Conservation (phyloP, 2,329 filamentous ascomycete species). For the Colletotrichum salicis region DNA sequence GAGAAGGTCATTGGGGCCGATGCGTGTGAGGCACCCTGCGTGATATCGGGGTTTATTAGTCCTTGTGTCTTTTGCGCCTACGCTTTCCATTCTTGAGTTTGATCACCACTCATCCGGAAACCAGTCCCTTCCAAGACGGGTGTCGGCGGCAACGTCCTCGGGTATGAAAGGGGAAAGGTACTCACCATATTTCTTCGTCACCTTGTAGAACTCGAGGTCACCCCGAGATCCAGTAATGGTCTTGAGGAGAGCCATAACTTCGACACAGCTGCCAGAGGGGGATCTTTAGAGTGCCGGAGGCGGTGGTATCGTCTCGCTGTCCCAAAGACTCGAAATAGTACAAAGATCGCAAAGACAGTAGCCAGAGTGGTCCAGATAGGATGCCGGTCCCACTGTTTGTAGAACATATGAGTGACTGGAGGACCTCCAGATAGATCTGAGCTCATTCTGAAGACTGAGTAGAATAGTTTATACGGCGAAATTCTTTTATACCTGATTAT, state of each 20-base stretch:
- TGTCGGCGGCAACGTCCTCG: too few relatives aligned
- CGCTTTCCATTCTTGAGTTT: too few relatives aligned
- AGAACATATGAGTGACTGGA: background rate
- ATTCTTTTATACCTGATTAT: too few relatives aligned
- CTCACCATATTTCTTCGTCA: conserved; percentile 48
- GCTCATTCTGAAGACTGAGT: background rate
- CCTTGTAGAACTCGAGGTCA: conserved; percentile 49
- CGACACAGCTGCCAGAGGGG: conserved; percentile 49
- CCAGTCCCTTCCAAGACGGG: too few relatives aligned
- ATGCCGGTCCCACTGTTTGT: background rate
- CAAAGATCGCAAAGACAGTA: conserved; percentile 19
- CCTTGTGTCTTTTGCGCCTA: too few relatives aligned
- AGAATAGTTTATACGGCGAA: background rate
- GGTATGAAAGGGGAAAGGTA: too few relatives aligned
- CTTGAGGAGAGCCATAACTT: conserved; percentile 52
- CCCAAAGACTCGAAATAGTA: conserved; percentile 22
- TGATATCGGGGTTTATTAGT: too few relatives aligned
- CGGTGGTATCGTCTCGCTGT: conserved; percentile 46
- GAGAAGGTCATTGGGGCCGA: conserved; percentile 36
- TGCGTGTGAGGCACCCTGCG: conserved; percentile 35
- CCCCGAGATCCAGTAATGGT: conserved; percentile 44
- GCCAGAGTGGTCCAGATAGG: background rate
- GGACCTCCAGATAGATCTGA: background rate
- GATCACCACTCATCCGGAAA: too few relatives aligned
- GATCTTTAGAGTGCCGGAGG: conserved; percentile 53